Conservation (phyloP, 306 rosid species). For the Mimosa pudica region DNA sequence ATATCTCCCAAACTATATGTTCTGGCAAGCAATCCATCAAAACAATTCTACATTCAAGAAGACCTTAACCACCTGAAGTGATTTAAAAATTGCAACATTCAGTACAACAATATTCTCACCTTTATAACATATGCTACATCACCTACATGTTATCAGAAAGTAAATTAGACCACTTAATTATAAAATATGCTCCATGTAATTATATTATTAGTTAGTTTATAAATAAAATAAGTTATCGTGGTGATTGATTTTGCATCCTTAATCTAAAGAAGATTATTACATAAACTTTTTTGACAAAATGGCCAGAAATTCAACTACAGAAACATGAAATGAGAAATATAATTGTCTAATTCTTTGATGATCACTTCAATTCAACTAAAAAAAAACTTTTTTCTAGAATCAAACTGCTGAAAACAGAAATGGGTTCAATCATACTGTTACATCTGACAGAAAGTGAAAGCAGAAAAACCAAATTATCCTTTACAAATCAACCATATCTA, state of each 20-base stretch:
- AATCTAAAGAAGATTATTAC: neutral
- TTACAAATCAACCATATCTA: neutral
- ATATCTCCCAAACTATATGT: constrained; percentile 80
- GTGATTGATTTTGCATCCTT: too few relatives aligned
- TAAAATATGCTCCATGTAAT: too few relatives aligned
- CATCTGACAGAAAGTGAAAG: neutral
- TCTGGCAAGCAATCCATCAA: constrained; percentile 81
- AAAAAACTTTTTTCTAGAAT: neutral
- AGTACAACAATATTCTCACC: neutral
- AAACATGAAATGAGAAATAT: neutral
- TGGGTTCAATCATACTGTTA: neutral
- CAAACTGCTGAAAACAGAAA: neutral
- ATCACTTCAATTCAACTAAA: neutral
- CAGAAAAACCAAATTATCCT: neutral
- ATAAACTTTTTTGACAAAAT: neutral
- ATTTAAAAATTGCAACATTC: neutral
- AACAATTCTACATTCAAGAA: constrained; percentile 8
- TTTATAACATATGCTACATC: neutral
- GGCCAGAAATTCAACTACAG: neutral
- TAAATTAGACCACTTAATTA: too few relatives aligned
- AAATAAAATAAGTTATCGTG: too few relatives aligned
- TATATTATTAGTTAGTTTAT: too few relatives aligned
- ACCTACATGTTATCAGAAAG: too few relatives aligned
- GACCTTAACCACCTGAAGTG: constrained; percentile 22
- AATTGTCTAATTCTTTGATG: neutral